Conservation (phyloP, 2,329 filamentous ascomycete genomes). For the Phyllosticta paracitricarpa region DNA sequence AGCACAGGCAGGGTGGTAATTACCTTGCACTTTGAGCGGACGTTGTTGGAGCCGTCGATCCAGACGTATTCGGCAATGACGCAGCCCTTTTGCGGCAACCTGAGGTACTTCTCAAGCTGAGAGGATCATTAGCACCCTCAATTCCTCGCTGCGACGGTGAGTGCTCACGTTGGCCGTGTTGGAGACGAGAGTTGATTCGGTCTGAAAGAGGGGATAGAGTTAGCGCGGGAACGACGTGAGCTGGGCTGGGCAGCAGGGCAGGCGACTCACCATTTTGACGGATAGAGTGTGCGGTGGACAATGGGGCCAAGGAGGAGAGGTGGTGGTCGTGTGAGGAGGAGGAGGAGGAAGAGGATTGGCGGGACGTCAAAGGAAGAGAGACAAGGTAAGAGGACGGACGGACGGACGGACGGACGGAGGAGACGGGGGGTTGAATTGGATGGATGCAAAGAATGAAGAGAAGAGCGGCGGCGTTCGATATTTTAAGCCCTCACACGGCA, state of each 20-base stretch:
- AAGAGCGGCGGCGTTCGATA: background rate
- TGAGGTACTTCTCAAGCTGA: conserved; percentile 89
- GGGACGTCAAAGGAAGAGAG: too few relatives aligned
- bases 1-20: conserved; percentile 30
- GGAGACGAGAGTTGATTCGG: conserved; percentile 33
- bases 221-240: background rate
- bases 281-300: background rate
- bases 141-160: background rate
- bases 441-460: background rate
- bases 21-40: conserved; percentile 94
- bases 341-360: too few relatives aligned
- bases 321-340: background rate
- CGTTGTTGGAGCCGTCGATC: conserved; percentile 74
- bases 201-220: conserved; percentile 16
- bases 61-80: conserved; percentile 96
- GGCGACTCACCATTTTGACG: background rate
- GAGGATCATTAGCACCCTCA: background rate
- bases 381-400: background rate
- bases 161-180: conserved; percentile 38
- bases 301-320: background rate
- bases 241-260: background rate
- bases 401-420: background rate
- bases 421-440: background rate
- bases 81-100: conserved; percentile 77
- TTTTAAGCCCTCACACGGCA: background rate